These are phyloP conservation scores for Melampsora medusae DNA, from an alignment of 1,284 basidiomycete genomes.

Conservation along the genomic window DNA sequence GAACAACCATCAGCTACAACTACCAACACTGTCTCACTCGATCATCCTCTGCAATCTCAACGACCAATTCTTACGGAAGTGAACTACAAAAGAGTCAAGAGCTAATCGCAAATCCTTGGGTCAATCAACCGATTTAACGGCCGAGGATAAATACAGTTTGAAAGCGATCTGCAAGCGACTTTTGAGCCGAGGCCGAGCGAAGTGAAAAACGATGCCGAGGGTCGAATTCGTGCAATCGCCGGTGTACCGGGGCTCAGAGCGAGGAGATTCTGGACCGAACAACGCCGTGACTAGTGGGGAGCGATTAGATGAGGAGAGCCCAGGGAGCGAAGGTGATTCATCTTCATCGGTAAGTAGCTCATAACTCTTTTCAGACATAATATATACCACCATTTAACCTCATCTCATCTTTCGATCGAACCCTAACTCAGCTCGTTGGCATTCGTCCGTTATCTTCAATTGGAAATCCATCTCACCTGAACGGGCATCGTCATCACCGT, in stretches of 20 bases:
- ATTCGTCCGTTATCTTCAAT: too few relatives aligned
- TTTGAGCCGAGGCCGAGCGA: too few relatives aligned
- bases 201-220: background rate
- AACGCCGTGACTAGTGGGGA: background rate
- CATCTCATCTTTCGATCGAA: background rate
- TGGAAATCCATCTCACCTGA: background rate
- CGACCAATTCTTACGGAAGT: too few relatives aligned
- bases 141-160: too few relatives aligned
- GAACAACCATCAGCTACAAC: background rate
- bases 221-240: background rate
- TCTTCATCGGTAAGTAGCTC: background rate
- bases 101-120: too few relatives aligned
- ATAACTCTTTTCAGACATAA: background rate
- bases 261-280: background rate
- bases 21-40: background rate
- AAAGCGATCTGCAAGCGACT: too few relatives aligned
- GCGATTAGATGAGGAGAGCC: background rate
- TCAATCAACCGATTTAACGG: too few relatives aligned
- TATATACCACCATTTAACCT: background rate
- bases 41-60: background rate
- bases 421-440: background rate
- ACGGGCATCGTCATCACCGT: background rate
- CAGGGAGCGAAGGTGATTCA: background rate
- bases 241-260: conserved; percentile 5
- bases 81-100: too few relatives aligned